phyloP scores from a whole-genome alignment of 1,284 basidiomycete species.

The Papiliotrema fonsecae region DNA sequence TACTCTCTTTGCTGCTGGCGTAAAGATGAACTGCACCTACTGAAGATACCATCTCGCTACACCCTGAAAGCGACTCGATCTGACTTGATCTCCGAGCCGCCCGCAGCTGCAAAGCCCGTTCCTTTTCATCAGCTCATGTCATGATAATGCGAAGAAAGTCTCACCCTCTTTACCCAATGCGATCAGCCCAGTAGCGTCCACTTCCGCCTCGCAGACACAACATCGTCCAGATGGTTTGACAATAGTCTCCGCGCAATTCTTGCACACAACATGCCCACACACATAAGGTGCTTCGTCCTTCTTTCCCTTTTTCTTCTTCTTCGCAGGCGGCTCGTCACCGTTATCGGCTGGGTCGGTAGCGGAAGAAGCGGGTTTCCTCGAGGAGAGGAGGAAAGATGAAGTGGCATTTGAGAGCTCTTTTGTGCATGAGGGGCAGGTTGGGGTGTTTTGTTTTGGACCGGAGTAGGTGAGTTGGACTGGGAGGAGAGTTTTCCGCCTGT shows the following conservation, averaged over 20 bases:
- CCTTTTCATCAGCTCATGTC: conserved; percentile 50
- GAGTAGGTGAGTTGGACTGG: conserved; percentile 69
- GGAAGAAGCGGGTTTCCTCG: conserved; percentile 15
- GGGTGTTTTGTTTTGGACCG: conserved; percentile 49
- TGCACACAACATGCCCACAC: conserved; percentile 81
- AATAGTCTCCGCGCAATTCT: conserved; percentile 76
- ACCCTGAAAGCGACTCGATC: conserved; percentile 39
- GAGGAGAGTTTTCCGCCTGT: conserved; percentile 67
- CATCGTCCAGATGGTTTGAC: conserved; percentile 70
- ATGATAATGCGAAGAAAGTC: conserved; percentile 16
- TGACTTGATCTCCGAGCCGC: conserved; percentile 65
- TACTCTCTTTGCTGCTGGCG: too few species aligned
- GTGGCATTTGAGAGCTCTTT: conserved; percentile 73
- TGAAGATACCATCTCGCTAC: too few species aligned
- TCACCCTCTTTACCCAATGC: conserved; percentile 66
- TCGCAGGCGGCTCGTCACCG: conserved; percentile 13
- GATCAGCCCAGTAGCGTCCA: conserved; percentile 46
- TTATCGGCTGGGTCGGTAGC: conserved; percentile 6
- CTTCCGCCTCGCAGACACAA: conserved; percentile 66
- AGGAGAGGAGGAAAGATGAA: conserved; percentile 58
- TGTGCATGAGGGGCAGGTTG: conserved; percentile 85
- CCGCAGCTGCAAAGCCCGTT: conserved; percentile 83
- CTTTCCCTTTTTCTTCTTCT: conserved; percentile 38
- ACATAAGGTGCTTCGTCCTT: conserved; percentile 32
- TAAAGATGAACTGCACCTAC: too few species aligned